Percentiles rank a stretch among this genome's conserved stretches.
phyloP scores from a whole-genome alignment of 164 flowering plant species.

The Vitis riparia region DNA sequence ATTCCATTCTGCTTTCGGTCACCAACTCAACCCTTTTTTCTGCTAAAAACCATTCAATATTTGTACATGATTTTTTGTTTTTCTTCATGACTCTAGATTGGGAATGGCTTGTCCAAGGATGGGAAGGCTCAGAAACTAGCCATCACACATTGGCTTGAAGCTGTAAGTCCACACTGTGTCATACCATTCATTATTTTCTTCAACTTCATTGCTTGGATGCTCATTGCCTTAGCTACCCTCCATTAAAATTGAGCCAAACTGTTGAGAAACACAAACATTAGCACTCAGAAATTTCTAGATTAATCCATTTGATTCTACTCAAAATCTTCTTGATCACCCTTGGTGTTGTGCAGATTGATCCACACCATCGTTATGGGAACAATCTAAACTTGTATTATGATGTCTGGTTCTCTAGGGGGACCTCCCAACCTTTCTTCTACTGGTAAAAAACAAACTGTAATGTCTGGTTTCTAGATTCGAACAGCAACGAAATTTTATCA shows the following conservation, averaged over 20 bases:
- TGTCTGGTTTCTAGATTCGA: too few relatives aligned
- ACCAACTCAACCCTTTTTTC: too few relatives aligned
- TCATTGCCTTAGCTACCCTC: too few relatives aligned
- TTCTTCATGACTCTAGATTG: slow-evolving; percentile 42
- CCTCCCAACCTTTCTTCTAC: slow-evolving; percentile 73
- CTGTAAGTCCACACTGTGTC: slow-evolving; percentile 39
- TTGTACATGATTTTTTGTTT: too few relatives aligned
- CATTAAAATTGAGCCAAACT: too few relatives aligned
- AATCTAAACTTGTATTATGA: slow-evolving; percentile 65
- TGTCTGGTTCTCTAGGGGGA: slow-evolving; percentile 53
- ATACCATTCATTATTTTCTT: neutral
- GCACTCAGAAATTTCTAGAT: neutral
- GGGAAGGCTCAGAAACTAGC: slow-evolving; percentile 77
- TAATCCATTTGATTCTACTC: neutral
- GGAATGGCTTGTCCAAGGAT: slow-evolving; percentile 73
- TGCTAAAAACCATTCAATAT: too few relatives aligned
- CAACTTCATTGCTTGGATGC: neutral
- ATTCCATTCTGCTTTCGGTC: neutral
- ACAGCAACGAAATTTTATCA: neutral
- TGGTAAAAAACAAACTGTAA: slow-evolving; percentile 36
- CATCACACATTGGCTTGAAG: slow-evolving; percentile 86
- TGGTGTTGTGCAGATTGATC: slow-evolving; percentile 54
- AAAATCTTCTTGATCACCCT: neutral
- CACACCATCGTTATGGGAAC: slow-evolving; percentile 72
- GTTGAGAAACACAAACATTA: too few relatives aligned